phyloP scores from a whole-genome alignment of 352 stramenopile genomes.

The Pythium biforme region DNA sequence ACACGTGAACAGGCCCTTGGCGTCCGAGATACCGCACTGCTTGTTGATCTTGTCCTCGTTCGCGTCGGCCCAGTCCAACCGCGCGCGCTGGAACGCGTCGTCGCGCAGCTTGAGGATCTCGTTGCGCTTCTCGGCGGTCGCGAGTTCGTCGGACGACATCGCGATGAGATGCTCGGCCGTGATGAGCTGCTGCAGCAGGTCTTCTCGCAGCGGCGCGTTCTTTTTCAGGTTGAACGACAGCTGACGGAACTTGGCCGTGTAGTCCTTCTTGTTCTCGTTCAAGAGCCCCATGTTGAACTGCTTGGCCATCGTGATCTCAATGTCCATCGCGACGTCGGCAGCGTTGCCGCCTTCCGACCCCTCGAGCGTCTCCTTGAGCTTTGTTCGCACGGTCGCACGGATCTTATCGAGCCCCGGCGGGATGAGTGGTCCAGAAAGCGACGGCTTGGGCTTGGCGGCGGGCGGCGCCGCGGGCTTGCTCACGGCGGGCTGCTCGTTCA shows the following conservation, averaged over 20 bases:
- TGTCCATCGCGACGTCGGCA: slow-evolving; percentile 53
- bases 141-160: slow-evolving; percentile 86
- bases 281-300: slow-evolving; percentile 66
- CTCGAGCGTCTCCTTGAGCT: slow-evolving; percentile 76
- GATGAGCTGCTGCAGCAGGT: slow-evolving; percentile 68
- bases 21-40: slow-evolving; percentile 78
- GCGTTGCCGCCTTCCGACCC: slow-evolving; percentile 45
- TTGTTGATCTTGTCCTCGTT: slow-evolving; percentile 93
- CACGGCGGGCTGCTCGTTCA: neutral
- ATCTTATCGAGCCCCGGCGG: slow-evolving; percentile 70
- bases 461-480: neutral
- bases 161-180: slow-evolving; percentile 72
- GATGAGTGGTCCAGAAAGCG: slow-evolving; percentile 48
- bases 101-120: slow-evolving; percentile 83
- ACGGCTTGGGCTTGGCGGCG: slow-evolving; percentile 17
- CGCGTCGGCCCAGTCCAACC: slow-evolving; percentile 87
- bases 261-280: slow-evolving; percentile 86
- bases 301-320: slow-evolving; percentile 78
- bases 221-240: slow-evolving; percentile 92
- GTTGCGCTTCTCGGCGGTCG: slow-evolving; percentile 83
- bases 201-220: slow-evolving; percentile 75
- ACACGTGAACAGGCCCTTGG: slow-evolving; percentile 88
- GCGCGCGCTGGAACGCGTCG: slow-evolving; percentile 81
- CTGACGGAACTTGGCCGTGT: slow-evolving; percentile 86
- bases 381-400: slow-evolving; percentile 73